Evolutionary conservation across 768 basidiomycete genomes (phyloP).

Genomic region (Pilatotrama ljubarskyi): DNA sequence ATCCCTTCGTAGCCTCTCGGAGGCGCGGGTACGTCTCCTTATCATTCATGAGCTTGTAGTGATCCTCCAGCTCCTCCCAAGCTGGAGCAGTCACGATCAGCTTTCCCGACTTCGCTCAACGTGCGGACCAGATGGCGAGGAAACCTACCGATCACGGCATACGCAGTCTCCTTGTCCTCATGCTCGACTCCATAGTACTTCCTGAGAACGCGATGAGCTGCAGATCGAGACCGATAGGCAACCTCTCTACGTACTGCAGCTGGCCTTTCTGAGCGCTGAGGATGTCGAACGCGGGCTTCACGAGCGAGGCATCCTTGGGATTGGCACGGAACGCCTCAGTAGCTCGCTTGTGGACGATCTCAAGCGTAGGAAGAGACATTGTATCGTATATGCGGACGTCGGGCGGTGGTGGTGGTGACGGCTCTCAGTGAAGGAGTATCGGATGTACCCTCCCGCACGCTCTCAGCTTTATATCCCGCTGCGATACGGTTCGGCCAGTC

Average conservation of each 20-base stretch:
- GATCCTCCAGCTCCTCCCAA: slow-evolving; percentile 20
- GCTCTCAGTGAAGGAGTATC: no score
- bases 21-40: slow-evolving; percentile 14
- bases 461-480: no score
- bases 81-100: background rate
- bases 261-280: slow-evolving; percentile 17
- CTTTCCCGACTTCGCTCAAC: no score
- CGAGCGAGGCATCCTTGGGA: slow-evolving; percentile 14
- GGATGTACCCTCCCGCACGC: background rate
- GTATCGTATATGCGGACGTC: background rate
- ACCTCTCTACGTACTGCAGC: background rate
- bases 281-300: slow-evolving; percentile 16
- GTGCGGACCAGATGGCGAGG: background rate
- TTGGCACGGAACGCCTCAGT: slow-evolving; percentile 18
- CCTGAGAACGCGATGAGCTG: background rate
- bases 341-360: slow-evolving; percentile 16
- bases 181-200: slow-evolving; percentile 18
- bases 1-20: background rate
- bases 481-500: background rate
- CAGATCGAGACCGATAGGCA: background rate
- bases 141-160: slow-evolving; percentile 18
- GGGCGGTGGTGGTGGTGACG: background rate
- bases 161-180: slow-evolving; percentile 21
- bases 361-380: slow-evolving; percentile 19
- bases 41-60: slow-evolving; percentile 16